Conservation (phyloP, 2,329 filamentous ascomycete genomes). For the Geoglossum cookeanum region DNA sequence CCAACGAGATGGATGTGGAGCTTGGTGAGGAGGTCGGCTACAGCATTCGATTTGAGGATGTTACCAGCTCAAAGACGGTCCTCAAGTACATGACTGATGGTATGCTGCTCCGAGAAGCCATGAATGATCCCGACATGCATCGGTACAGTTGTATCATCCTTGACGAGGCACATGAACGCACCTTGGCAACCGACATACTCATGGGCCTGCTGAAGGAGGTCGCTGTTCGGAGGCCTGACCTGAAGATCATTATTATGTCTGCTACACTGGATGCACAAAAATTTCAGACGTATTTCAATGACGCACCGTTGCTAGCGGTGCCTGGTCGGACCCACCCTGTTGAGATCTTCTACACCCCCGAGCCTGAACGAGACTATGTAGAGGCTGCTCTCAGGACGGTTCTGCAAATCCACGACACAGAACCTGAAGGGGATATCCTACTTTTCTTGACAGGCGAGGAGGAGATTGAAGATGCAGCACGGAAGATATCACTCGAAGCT, state of each 20-base stretch:
- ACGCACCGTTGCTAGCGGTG: constrained; percentile 81
- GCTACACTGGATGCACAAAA: constrained; percentile 94
- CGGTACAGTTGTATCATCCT: constrained; percentile 97
- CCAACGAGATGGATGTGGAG: constrained; percentile 84
- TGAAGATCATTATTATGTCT: constrained; percentile 99
- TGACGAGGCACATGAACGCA: constrained; percentile 95
- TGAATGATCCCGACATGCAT: constrained; percentile 81
- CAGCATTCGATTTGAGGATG: constrained; percentile 97
- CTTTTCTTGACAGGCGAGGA: constrained; percentile 95
- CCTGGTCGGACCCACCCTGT: constrained; percentile 91
- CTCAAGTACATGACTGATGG: constrained; percentile 99
- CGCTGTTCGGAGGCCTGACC: constrained; percentile 57
- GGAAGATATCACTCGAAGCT: constrained; percentile 76
- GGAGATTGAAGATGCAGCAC: constrained; percentile 90
- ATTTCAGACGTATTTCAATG: constrained; percentile 92
- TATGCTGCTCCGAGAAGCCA: constrained; percentile 91
- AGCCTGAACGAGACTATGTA: constrained; percentile 90
- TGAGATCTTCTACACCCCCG: constrained; percentile 95
- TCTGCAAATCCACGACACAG: constrained; percentile 85
- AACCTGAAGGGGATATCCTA: constrained; percentile 80
- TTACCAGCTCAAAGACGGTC: constrained; percentile 69
- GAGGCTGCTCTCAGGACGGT: constrained; percentile 90
- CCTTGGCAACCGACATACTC: constrained; percentile 87
- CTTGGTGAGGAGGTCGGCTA: constrained; percentile 94
- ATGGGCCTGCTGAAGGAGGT: constrained; percentile 95